These are phyloP conservation scores for Liquidambar formosana DNA, from an alignment of 164 flowering plant species.

Conservation along the genomic window DNA sequence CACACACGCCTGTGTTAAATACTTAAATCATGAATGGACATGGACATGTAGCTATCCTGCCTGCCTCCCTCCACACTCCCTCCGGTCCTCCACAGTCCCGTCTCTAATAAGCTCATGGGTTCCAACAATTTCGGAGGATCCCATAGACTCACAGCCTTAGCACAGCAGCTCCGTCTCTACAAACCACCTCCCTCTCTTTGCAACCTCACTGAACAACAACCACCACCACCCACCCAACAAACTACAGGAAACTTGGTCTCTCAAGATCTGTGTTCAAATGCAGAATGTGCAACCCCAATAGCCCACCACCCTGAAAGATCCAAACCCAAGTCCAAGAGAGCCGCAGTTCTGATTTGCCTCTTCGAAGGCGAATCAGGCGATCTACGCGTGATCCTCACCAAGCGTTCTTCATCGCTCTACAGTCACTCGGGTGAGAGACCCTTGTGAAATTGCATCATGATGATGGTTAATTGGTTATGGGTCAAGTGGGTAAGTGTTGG, in stretches of 20 bases:
- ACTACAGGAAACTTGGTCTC: neutral
- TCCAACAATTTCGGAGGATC: neutral
- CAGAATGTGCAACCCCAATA: neutral
- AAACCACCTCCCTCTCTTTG: neutral
- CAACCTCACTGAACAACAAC: neutral
- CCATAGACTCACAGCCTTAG: neutral
- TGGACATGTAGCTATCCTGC: no score
- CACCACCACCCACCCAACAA: neutral
- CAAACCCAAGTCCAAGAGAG: neutral
- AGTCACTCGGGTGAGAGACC: neutral
- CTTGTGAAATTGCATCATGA: no score
- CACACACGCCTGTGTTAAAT: no score
- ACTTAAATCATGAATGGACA: no score
- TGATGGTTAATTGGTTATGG: no score
- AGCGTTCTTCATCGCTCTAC: slow-evolving; percentile 4
- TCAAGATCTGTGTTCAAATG: neutral
- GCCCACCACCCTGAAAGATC: neutral
- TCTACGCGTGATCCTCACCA: slow-evolving; percentile 5
- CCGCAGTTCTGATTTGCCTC: slow-evolving; percentile 3
- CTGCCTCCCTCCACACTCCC: no score
- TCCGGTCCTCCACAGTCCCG: no score
- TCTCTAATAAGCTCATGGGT: slow-evolving; percentile 1
- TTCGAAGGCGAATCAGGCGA: slow-evolving; percentile 5
- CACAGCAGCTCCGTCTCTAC: neutral
- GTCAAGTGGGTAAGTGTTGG: no score